Conservation (phyloP, 1,284 basidiomycete genomes). For the Ceratobasidium sp. region DNA sequence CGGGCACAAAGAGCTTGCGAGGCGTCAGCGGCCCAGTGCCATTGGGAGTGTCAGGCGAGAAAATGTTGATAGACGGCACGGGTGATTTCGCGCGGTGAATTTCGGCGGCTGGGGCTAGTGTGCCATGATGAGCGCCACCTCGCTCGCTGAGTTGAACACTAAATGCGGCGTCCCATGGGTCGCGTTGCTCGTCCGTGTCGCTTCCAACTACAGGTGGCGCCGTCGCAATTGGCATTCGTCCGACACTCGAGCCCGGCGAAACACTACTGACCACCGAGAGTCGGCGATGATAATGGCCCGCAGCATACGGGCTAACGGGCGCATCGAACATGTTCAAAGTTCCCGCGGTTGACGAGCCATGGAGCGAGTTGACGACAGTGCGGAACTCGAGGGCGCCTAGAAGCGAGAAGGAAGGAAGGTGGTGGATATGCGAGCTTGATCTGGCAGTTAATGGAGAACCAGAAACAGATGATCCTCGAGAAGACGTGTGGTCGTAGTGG, state of each 20-base stretch:
- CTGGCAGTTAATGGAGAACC: slow-evolving; percentile 50
- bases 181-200: slow-evolving; percentile 42
- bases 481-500: not conserved
- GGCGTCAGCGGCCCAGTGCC: slow-evolving; percentile 9
- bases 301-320: slow-evolving; percentile 71
- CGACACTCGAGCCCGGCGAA: slow-evolving; percentile 9
- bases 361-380: slow-evolving; percentile 68
- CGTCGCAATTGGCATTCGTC: slow-evolving; percentile 8
- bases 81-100: slow-evolving; percentile 17
- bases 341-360: slow-evolving; percentile 58
- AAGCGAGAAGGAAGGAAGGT: slow-evolving; percentile 85
- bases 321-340: slow-evolving; percentile 69
- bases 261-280: slow-evolving; percentile 47
- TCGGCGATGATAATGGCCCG: slow-evolving; percentile 63
- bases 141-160: slow-evolving; percentile 55
- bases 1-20: slow-evolving; percentile 35
- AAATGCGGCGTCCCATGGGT: slow-evolving; percentile 60
- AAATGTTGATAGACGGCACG: slow-evolving; percentile 31
- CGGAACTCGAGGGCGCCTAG: slow-evolving; percentile 82
- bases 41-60: slow-evolving; percentile 18
- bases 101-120: slow-evolving; percentile 7
- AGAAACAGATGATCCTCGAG: slow-evolving; percentile 43
- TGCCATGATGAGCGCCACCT: not conserved
- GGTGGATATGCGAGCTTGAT: slow-evolving; percentile 49
- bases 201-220: slow-evolving; percentile 9